Evolutionary conservation across 2,329 filamentous ascomycete species (phyloP).

Genomic region (Ceratocystis huliohia): DNA sequence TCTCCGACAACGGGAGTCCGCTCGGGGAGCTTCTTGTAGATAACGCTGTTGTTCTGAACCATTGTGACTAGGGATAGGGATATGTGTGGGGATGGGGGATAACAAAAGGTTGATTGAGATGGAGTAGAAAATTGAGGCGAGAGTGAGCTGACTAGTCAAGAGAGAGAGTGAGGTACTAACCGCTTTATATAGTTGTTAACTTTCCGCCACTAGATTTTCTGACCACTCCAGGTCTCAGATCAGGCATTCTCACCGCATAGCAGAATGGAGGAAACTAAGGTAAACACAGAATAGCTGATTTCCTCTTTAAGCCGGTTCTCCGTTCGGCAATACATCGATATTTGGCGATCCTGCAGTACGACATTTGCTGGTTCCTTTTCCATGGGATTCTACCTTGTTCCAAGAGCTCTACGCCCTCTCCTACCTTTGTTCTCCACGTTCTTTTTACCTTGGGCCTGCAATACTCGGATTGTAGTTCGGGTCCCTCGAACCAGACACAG

Average conservation of each 20-base stretch:
- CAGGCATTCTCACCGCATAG: neutral
- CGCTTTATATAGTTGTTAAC: neutral
- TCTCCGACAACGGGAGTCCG: slow-evolving; percentile 57
- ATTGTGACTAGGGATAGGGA: slow-evolving; percentile 23
- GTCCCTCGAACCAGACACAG: neutral
- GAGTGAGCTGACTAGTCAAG: neutral
- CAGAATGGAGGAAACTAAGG: neutral
- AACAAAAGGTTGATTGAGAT: neutral
- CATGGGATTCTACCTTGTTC: neutral
- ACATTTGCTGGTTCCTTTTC: neutral
- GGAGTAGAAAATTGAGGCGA: neutral
- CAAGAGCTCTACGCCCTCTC: neutral
- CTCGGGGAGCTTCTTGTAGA: slow-evolving; percentile 57
- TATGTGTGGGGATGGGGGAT: neutral
- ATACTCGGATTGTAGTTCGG: neutral
- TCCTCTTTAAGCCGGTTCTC: neutral
- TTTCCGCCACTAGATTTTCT: neutral
- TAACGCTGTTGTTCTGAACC: slow-evolving; percentile 55
- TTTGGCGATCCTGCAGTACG: neutral
- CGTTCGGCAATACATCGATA: neutral
- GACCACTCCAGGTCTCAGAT: too few relatives aligned
- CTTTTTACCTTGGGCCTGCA: too few relatives aligned
- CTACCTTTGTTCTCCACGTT: too few relatives aligned
- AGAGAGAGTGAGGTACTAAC: neutral
- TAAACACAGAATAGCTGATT: neutral